Evolutionary conservation across 2,329 filamentous ascomycete species (phyloP), one percentile per base, ranked within the genome.

Genomic region (Periconia sp.): DNA sequence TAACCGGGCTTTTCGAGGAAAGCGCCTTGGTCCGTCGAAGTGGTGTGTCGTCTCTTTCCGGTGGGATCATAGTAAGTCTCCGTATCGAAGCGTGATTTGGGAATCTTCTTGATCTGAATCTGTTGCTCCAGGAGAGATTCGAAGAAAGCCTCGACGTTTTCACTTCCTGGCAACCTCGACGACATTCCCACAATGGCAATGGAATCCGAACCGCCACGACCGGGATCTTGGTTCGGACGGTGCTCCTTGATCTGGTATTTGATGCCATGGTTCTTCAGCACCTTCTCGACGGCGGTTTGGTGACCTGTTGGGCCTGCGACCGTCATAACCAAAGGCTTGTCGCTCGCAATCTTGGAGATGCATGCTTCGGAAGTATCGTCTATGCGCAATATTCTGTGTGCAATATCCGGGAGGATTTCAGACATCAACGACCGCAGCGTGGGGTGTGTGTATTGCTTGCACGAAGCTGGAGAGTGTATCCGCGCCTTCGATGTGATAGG

Each of bases 91-190:
- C 49, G 52, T 17, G 52, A 45, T 6, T 31, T 3, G 1, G 59
- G 59, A 52, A 77, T 63, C 18, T 58, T 48, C 9, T 45, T 54
- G 41, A 63, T 63, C 1, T 69, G 60, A 46, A 76, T 72, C 3
- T 56, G 62, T 5, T 71, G 72, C 2, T 61, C 27, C 14, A 64
- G 52, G 3, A 77, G 49, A 1, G 76, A 41, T 19, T 41, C 40
- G 44, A 45, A 53, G 50, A 53, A 49, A 6, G 47, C 45, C 3
- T 53, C 40, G 3, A 53, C 11, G 8, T 15, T 48, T 2, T 53
- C 45, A 23, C 45, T 44, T 1, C 23, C 51, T 2, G 51, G 51
- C 9, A 44, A 40, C 15, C 51, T 23, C 15, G 40, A 45, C n/a
- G 40, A 23, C 45, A 53, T 53, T 8, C 51, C 51, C 13, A 53